A percentile compares a stretch with the other conserved stretches of the same genome.
phyloP scores from a whole-genome alignment of 768 basidiomycete species.

The Tylopilus felleus region DNA sequence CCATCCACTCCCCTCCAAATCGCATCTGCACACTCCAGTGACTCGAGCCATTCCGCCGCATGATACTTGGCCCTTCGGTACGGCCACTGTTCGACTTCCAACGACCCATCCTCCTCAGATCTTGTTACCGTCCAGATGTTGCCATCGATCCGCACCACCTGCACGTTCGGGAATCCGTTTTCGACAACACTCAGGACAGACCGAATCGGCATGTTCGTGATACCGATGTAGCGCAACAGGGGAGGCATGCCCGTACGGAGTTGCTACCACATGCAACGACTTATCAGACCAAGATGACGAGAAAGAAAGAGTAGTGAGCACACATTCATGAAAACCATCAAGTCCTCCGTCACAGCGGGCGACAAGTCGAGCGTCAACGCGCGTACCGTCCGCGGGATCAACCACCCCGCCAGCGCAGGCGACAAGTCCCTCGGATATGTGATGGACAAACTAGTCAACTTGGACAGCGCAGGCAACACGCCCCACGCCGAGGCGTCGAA shows the following conservation, averaged over 20 bases:
- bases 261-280: slow-evolving; percentile 40
- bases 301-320: neutral
- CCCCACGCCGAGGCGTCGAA: slow-evolving; percentile 73
- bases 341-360: slow-evolving; percentile 38
- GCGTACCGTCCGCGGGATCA: slow-evolving; percentile 54
- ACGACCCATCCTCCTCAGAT: slow-evolving; percentile 24
- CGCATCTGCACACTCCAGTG: slow-evolving; percentile 60
- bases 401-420: slow-evolving; percentile 61
- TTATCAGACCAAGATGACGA: neutral
- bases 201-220: slow-evolving; percentile 47
- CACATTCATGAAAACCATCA: slow-evolving; percentile 42
- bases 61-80: slow-evolving; percentile 50
- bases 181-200: slow-evolving; percentile 45
- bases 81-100: slow-evolving; percentile 56
- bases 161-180: slow-evolving; percentile 60
- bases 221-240: slow-evolving; percentile 49
- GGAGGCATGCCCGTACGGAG: slow-evolving; percentile 56
- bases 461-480: slow-evolving; percentile 55
- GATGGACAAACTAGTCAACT: slow-evolving; percentile 53
- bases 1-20: slow-evolving; percentile 27
- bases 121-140: slow-evolving; percentile 52
- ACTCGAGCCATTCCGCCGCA: slow-evolving; percentile 60
- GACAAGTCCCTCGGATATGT: slow-evolving; percentile 63
- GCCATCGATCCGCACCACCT: slow-evolving; percentile 51
- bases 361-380: slow-evolving; percentile 45